Evolutionary conservation across 2,329 filamentous ascomycete genomes (phyloP), one percentile per base, ranked within the genome.

Genomic region (Xylaria sp.): DNA sequence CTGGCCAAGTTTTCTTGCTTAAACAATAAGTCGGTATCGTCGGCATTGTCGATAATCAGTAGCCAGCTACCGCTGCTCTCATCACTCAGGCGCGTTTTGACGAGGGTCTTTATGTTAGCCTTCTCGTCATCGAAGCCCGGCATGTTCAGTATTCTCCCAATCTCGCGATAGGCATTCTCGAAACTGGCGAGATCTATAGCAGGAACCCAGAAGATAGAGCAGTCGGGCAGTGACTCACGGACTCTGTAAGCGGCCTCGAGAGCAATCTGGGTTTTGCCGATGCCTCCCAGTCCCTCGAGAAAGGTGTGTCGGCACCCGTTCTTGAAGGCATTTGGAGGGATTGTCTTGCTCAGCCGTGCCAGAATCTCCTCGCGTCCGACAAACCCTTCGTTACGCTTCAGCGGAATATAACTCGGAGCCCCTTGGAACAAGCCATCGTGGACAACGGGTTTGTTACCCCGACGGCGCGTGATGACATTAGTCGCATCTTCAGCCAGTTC

Each of bases 31-130:
- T 71, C 59, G 3, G 53, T 52, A 58, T 80, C 74, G n/a, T 59
- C 57, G 37, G 48, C 47, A 47, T 55, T 55, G 35, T 59, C 52
- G 8, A 55, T 42, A 18, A 59, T 55, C 11, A 59, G 48, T 23
- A 59, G 57, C 57, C 57, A 60, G 48, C 47, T 60, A 5, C 70
- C 68, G 1, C 51, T 59, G n/a, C 42, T 59, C 4, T 61, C 55
- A 55, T 67, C 2, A 42, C 68, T 72, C 1, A 80, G 60, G 9
- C 63, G 65, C 3, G 46, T 49, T 44, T 75, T 75, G 3, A 80
- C 72, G 1, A 76, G 67, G 9, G 42, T 23, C 47, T 72, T 76
- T 1, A 76, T 55, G 57, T 79, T 72, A 0, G 66, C 69, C 3
- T 73, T 68, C 1, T 70, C 62, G n/a, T 76, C 62, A 3, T 75